Conservation (phyloP, 441 rosid species). For the Erodium moschatum region DNA sequence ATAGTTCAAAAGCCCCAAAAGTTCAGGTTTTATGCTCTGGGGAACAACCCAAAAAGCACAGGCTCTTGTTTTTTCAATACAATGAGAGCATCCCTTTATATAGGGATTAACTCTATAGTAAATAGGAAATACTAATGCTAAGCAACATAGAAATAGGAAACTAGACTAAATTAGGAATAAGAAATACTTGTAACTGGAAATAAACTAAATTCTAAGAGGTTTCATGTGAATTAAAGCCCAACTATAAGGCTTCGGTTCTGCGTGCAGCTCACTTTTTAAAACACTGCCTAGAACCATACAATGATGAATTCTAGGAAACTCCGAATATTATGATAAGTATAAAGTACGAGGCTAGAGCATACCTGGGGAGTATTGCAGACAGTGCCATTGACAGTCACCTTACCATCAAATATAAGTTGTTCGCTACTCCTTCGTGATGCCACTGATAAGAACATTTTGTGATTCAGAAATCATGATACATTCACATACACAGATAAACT, state of each 20-base stretch:
- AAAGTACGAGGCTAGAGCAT: conserved; percentile 3
- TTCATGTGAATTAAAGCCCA: not conserved
- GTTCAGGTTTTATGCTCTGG: not conserved
- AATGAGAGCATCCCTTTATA: too few relatives aligned
- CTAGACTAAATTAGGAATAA: too few relatives aligned
- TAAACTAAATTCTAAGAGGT: too few relatives aligned
- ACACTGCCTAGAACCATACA: too few relatives aligned
- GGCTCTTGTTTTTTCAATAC: too few relatives aligned
- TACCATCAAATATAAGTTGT: conserved; percentile 73
- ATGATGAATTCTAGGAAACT: too few relatives aligned
- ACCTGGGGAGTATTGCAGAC: conserved; percentile 76
- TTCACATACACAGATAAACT: not conserved
- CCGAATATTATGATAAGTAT: not conserved
- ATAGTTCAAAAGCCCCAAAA: not conserved
- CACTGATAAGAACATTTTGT: conserved; percentile 32
- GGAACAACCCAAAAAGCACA: too few relatives aligned
- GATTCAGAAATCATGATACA: not conserved
- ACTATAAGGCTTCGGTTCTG: not conserved
- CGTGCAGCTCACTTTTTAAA: too few relatives aligned
- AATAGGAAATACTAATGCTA: too few relatives aligned
- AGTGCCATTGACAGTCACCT: conserved; percentile 73
- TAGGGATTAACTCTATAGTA: too few relatives aligned
- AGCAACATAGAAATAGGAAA: too few relatives aligned
- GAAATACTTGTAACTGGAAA: too few relatives aligned
- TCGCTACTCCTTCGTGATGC: conserved; percentile 80